Evolutionary conservation across 345 rosid species (phyloP).

Genomic region (Anastatica hierochuntica): DNA sequence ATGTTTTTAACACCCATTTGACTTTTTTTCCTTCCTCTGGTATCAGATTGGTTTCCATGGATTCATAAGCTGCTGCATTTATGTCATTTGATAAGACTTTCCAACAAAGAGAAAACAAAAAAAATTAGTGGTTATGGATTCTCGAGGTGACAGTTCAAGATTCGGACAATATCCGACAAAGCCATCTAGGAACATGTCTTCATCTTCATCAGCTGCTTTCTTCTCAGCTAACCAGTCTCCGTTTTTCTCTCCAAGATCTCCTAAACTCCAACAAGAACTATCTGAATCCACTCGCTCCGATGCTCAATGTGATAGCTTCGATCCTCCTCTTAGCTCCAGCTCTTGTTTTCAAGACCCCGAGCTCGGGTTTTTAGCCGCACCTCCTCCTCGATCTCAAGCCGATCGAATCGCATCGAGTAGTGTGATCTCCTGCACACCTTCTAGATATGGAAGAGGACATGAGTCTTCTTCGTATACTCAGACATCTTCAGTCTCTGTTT

Average conservation of each 20-base stretch:
- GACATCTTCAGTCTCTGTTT: slow-evolving; percentile 56
- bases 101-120: too few relatives aligned
- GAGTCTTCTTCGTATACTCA: too few relatives aligned
- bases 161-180: too few relatives aligned
- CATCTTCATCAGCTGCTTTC: slow-evolving; percentile 81
- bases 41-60: slow-evolving; percentile 32
- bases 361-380: too few relatives aligned
- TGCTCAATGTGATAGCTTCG: slow-evolving; percentile 48
- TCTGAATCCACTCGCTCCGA: slow-evolving; percentile 63
- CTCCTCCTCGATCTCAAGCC: too few relatives aligned
- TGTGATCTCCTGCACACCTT: slow-evolving; percentile 38
- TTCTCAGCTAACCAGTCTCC: slow-evolving; percentile 93
- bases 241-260: too few relatives aligned
- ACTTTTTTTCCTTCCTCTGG: neutral
- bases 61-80: slow-evolving; percentile 19
- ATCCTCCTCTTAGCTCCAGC: slow-evolving; percentile 47
- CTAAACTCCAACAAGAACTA: slow-evolving; percentile 36
- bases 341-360: slow-evolving; percentile 45
- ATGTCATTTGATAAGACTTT: slow-evolving; percentile 27
- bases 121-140: slow-evolving; percentile 41
- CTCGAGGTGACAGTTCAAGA: too few relatives aligned
- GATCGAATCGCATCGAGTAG: slow-evolving; percentile 36
- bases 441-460: slow-evolving; percentile 30
- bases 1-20: slow-evolving; percentile 1
- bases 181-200: slow-evolving; percentile 76